Percentiles rank a stretch among this genome's conserved stretches.
These are phyloP conservation scores for Talaromyces stipitatus DNA, from an alignment of 495 filamentous ascomycete genomes.

Conservation along the genomic window DNA sequence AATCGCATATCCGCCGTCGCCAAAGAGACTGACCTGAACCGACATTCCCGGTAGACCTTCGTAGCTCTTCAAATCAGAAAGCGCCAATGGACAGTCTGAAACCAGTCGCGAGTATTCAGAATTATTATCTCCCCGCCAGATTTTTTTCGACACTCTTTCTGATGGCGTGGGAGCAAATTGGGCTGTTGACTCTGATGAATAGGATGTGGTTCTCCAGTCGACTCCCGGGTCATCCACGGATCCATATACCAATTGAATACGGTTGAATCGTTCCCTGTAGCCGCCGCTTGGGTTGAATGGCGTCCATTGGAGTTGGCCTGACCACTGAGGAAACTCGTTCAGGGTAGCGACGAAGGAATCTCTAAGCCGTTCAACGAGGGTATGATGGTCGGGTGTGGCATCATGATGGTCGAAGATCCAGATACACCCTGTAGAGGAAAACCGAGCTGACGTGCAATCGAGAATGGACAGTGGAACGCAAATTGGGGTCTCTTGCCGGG, in stretches of 20 bases:
- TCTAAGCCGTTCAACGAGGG: constrained; percentile 17
- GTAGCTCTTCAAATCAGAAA: constrained; percentile 4
- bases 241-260: constrained; percentile 15
- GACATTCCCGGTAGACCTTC: constrained; percentile 1
- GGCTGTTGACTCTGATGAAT: background rate
- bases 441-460: constrained; percentile 23
- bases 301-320: constrained; percentile 23
- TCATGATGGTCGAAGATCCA: constrained; percentile 25
- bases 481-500: background rate
- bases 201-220: constrained; percentile 11
- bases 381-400: background rate
- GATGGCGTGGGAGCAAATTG: background rate
- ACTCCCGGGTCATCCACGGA: constrained; percentile 17
- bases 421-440: constrained; percentile 25
- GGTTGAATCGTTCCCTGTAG: constrained; percentile 11
- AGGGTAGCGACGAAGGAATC: constrained; percentile 24
- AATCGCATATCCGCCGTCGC: constrained; percentile 8
- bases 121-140: background rate
- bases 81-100: background rate
- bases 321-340: constrained; percentile 24
- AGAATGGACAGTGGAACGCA: constrained; percentile 27
- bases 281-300: background rate
- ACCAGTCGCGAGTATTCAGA: background rate
- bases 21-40: constrained; percentile 5
- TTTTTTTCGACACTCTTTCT: background rate